These are phyloP conservation scores for Megacollybia marginata DNA, from an alignment of 768 basidiomycete species.

Conservation along the genomic window DNA sequence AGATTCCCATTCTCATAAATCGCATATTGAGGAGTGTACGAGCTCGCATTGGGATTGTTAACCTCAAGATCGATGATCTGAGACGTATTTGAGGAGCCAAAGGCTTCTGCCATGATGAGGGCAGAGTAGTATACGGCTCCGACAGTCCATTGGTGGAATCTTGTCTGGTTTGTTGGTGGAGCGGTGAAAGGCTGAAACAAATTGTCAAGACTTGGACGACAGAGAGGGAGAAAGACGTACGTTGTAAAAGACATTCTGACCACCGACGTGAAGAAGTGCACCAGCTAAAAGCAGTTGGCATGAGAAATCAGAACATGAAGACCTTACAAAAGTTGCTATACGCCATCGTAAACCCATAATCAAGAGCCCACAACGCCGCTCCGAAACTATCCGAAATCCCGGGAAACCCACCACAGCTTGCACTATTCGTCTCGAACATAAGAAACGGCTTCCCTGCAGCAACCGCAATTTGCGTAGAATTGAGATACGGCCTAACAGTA, in stretches of 20 bases:
- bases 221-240: constrained; percentile 28
- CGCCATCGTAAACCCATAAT: constrained; percentile 55
- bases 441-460: constrained; percentile 37
- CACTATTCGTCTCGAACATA: constrained; percentile 70
- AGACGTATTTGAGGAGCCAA: constrained; percentile 58
- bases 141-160: constrained; percentile 46
- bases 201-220: constrained; percentile 8
- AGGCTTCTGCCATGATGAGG: constrained; percentile 60
- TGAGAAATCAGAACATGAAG: no score
- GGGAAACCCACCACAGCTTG: constrained; percentile 61
- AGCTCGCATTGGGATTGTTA: constrained; percentile 27
- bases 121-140: constrained; percentile 62
- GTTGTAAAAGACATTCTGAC: constrained; percentile 60
- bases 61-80: constrained; percentile 62
- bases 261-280: constrained; percentile 49
- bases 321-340: constrained; percentile 39
- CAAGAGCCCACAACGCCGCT: constrained; percentile 57
- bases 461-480: constrained; percentile 35
- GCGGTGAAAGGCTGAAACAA: constrained; percentile 16
- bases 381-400: constrained; percentile 58
- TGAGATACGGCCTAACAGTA: constrained; percentile 46
- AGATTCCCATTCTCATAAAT: constrained; percentile 18
- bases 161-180: constrained; percentile 34
- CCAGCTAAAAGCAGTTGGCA: constrained; percentile 18
- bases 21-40: constrained; percentile 15